Conservation (phyloP, 169 alveolate species). For the Fabrea salina region DNA sequence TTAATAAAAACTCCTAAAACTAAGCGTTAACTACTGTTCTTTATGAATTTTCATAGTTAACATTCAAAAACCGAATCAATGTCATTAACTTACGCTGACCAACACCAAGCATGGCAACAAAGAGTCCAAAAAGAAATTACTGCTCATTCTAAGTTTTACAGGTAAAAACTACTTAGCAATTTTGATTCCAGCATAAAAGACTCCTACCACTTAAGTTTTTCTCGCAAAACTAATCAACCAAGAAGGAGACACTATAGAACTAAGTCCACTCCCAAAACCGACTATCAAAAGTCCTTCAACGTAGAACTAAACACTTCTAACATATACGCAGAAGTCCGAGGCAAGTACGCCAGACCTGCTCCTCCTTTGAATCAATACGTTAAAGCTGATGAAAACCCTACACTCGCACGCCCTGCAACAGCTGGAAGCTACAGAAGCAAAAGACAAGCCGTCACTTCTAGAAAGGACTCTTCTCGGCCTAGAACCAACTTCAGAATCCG, state of each 20-base stretch:
- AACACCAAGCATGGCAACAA: neutral
- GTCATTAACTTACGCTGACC: neutral
- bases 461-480: too few species aligned
- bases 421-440: slow-evolving; percentile 11
- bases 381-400: neutral
- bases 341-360: slow-evolving; percentile 33
- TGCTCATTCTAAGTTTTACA: neutral
- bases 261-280: too few species aligned
- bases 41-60: neutral
- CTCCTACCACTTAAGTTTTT: too few species aligned
- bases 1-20: too few species aligned
- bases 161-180: neutral
- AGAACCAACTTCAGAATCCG: too few species aligned
- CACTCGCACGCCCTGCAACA: slow-evolving; percentile 7
- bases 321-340: slow-evolving; percentile 30
- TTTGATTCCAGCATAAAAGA: too few species aligned
- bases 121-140: neutral
- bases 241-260: too few species aligned
- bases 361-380: slow-evolving; percentile 5
- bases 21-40: too few species aligned
- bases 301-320: neutral
- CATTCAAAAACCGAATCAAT: neutral
- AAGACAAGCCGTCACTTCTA: too few species aligned
- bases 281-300: too few species aligned
- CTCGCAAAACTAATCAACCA: too few species aligned